Evolutionary conservation across 441 rosid species (phyloP), one percentile per base, ranked within the genome.

Genomic region (Arabidopsis lyrata): DNA sequence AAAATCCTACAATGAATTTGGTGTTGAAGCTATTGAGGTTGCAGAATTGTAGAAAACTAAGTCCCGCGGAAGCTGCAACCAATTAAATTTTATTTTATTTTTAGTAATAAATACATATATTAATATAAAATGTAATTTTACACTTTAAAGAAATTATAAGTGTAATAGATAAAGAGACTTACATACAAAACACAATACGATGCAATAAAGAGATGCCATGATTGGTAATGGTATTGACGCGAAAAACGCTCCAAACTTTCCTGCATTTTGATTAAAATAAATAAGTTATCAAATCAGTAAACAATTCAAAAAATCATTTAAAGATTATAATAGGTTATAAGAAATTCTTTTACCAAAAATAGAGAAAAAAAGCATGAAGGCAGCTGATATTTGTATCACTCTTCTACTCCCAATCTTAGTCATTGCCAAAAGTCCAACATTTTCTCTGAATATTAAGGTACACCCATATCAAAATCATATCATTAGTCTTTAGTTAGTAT

Each of bases 331-430:
- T 0, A 29, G 5, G 4, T 29, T 6, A 22, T 13, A 42, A 35
- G 0, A 47, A 31, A 15, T 35, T 22, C 16, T 1, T 49, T 22
- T 83, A 86, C 95, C 95, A 3, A 91, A 85, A 70, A 88, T 53
- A 35, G 97, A 89, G 85, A 91, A 89, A 77, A 89, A 83, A 55
- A 87, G 83, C 95, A 86, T 89, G 77, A 86, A 84, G 8, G 80
- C 88, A 11, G 89, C 90, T 69, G 97, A 86, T 79, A 91, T 82
- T 72, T 91, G 95, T 61, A 84, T 83, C n/a, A 91, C 95, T 78
- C 97, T 81, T 76, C 97, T 76, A 81, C 95, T 91, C 39, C 97
- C 93, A 16, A 87, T 83, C 63, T 83, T 84, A 16, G 97, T 89
- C 78, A 91, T 65, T 53, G 90, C 97, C 75, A 91, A 55, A 34